Conservation (phyloP, 163 green algal genomes). For the Chlamydomonas reinhardtii region DNA sequence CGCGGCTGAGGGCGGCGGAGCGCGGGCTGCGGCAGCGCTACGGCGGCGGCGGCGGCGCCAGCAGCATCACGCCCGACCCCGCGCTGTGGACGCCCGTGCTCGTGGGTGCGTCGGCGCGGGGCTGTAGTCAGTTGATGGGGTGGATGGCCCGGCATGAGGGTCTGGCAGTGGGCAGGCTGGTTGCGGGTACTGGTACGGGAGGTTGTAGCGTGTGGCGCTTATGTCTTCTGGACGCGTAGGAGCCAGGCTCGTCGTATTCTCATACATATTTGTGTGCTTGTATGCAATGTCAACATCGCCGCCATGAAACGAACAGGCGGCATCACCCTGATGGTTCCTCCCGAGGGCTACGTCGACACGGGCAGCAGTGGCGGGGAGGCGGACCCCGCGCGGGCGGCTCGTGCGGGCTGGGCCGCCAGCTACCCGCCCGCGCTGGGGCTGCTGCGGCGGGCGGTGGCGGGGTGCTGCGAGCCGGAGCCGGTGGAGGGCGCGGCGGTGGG, state of each 20-base stretch:
- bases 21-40: not conserved
- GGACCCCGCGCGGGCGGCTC: not conserved
- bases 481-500: not conserved
- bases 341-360: slow-evolving; percentile 8
- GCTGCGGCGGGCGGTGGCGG: slow-evolving; percentile 14
- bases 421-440: slow-evolving; percentile 23
- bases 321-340: slow-evolving; percentile 4
- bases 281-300: no score
- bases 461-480: not conserved
- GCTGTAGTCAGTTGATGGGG: no score
- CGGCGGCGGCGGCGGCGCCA: no score
- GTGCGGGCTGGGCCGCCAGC: not conserved
- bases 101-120: slow-evolving; percentile 30
- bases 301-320: no score
- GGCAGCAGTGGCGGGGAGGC: no score
- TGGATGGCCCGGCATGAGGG: no score
- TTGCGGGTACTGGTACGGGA: no score
- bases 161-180: no score
- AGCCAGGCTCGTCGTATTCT: no score
- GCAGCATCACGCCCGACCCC: not conserved
- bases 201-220: no score
- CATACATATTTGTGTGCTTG: no score
- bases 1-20: slow-evolving; percentile 17
- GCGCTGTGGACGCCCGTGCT: not conserved
- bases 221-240: no score